Conservation (phyloP, 202 grass and related monocot species). For the Setaria italica region DNA sequence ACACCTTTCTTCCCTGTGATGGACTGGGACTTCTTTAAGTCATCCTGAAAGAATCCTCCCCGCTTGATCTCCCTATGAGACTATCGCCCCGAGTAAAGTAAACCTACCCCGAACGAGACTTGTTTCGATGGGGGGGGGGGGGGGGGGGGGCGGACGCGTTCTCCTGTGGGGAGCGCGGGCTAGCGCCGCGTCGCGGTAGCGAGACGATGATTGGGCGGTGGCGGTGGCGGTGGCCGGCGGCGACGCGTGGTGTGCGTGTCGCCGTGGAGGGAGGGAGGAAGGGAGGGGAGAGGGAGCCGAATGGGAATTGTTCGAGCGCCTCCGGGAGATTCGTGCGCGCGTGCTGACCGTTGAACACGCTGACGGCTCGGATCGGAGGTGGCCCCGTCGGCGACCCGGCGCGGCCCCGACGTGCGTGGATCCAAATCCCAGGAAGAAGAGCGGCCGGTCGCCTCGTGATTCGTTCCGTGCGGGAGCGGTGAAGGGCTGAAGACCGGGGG, state of each 20-base stretch:
- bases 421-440: not conserved
- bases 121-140: too few relatives aligned
- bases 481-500: not conserved
- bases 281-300: not conserved
- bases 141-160: not conserved
- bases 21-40: too few relatives aligned
- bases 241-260: conserved; percentile 25
- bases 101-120: too few relatives aligned
- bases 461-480: not conserved
- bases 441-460: not conserved
- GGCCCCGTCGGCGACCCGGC: too few relatives aligned
- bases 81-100: too few relatives aligned
- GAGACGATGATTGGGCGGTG: not conserved
- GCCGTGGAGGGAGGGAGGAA: not conserved
- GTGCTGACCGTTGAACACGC: conserved; percentile 6
- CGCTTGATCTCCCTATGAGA: too few relatives aligned
- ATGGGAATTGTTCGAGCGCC: conserved; percentile 6
- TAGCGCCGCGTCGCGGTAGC: too few relatives aligned
- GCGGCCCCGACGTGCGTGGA: not conserved
- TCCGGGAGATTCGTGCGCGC: not conserved
- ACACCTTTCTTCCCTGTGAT: too few relatives aligned
- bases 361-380: not conserved
- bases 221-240: conserved; percentile 43
- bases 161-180: too few relatives aligned
- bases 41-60: too few relatives aligned